Evolutionary conservation across 352 stramenopile species (phyloP).

Genomic region (Blastocystis sp.): DNA sequence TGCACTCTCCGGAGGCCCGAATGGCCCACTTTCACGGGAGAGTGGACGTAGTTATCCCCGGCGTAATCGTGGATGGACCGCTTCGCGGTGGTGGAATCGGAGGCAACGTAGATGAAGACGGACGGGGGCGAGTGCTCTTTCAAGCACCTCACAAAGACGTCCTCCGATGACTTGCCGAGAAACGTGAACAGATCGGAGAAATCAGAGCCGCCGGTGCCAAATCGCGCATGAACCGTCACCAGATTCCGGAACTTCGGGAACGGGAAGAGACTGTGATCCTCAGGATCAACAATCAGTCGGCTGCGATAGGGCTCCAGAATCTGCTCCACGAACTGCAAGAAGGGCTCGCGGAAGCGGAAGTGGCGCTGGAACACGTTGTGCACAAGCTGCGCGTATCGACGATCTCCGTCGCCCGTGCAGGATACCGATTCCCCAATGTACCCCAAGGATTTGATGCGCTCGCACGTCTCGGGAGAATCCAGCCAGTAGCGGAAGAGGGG

Average conservation of each 20-base stretch:
- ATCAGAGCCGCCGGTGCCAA: conserved; percentile 11
- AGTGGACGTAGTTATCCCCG: not conserved
- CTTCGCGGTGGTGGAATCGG: not conserved
- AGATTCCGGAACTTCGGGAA: conserved; percentile 56
- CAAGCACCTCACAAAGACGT: not conserved
- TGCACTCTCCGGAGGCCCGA: not conserved
- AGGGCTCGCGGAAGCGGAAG: not conserved
- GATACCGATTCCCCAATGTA: not conserved
- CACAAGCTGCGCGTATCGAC: not conserved
- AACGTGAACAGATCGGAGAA: conserved; percentile 26
- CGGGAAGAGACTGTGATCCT: not conserved
- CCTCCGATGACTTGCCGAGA: not conserved
- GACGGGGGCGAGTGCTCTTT: not conserved
- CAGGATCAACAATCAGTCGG: too few relatives aligned
- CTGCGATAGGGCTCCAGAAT: conserved; percentile 7
- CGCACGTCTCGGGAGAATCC: not conserved
- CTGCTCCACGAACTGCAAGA: not conserved
- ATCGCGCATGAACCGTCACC: conserved; percentile 32
- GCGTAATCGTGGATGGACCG: not conserved
- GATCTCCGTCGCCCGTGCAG: not conserved
- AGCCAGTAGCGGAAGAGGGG: conserved; percentile 37
- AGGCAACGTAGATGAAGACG: conserved; percentile 13
- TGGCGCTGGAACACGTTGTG: conserved; percentile 3
- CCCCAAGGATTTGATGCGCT: not conserved
- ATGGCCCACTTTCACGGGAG: not conserved